Evolutionary conservation across 2,329 filamentous ascomycete species (phyloP), one percentile per base, ranked within the genome.

Genomic region (Tolypocladium sp.): DNA sequence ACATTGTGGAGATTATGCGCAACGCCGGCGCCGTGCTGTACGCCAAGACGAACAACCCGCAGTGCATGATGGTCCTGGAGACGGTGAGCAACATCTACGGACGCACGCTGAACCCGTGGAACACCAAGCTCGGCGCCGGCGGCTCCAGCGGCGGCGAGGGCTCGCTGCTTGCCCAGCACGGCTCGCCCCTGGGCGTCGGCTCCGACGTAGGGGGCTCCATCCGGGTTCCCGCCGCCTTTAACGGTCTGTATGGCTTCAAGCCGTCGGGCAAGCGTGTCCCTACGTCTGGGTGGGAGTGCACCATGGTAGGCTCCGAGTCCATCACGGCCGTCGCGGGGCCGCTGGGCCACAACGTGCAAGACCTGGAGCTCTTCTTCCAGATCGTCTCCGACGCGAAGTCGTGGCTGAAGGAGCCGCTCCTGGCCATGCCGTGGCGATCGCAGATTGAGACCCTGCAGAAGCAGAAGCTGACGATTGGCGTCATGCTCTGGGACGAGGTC

Each of bases 11-110:
- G 2, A 27, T 56, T 20, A 41, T 63, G n/a, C 58, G 60, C 52
- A 57, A 53, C 10, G 58, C 60, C 7, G 62, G 61, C 3, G 61
- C 61, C n/a, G 3, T 87, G 20, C 62, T 68, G n/a, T 85, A 87
- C 65, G 82, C 83, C 60, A 89, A 90, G 69, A 90, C 88, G 0
- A 90, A 88, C 58, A 79, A 89, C 7, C 86, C 87, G 0, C 82
- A 85, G 64, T 79, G 77, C 0, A 72, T 85, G 55, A 77, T 77
- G 69, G 76, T 77, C 20, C 68, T 86, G 42, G 86, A 89, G 66
- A 82, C 79, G 3, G 77, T 80, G 46, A 88, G 86, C 65, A 87
- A 89, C 63, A 70, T 88, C 25, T 85, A 82, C 59, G 86, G 85
- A 1, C 78, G 82, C 40, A 83, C 83, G 0, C 71, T 88, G 3